Evolutionary conservation across 345 rosid species (phyloP).

Genomic region (Euclidium syriacum): DNA sequence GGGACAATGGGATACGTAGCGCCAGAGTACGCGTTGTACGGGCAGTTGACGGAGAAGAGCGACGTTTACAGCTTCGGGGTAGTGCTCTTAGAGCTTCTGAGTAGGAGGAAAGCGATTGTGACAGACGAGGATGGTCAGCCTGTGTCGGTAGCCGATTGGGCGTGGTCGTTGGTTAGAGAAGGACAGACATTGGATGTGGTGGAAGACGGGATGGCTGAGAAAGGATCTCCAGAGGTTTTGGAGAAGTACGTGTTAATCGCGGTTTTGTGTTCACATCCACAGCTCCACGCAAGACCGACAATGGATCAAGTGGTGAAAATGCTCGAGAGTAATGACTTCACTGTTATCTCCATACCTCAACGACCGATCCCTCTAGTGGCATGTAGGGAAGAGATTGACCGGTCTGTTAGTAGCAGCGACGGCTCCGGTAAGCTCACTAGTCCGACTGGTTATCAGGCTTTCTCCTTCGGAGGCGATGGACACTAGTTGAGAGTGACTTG

Average conservation of each 20-base stretch:
- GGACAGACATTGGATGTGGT: slow-evolving; percentile 65
- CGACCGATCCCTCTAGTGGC: slow-evolving; percentile 75
- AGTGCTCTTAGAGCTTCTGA: slow-evolving; percentile 84
- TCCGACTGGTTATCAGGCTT: slow-evolving; percentile 54
- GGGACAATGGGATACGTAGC: slow-evolving; percentile 98
- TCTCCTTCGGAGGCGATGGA: slow-evolving; percentile 34
- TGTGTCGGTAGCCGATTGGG: slow-evolving; percentile 75
- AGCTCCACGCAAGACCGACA: slow-evolving; percentile 78
- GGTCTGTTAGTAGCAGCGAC: slow-evolving; percentile 55
- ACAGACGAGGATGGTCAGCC: slow-evolving; percentile 54
- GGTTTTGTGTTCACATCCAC: slow-evolving; percentile 82
- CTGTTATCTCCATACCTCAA: slow-evolving; percentile 70
- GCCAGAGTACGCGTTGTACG: slow-evolving; percentile 89
- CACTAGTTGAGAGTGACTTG: too few species aligned
- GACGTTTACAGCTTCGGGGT: slow-evolving; percentile 93
- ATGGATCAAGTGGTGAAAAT: slow-evolving; percentile 96
- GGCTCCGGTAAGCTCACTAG: slow-evolving; percentile 66
- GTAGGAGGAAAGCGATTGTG: slow-evolving; percentile 68
- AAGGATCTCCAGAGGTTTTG: slow-evolving; percentile 47
- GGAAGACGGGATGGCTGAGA: slow-evolving; percentile 68
- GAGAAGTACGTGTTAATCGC: slow-evolving; percentile 87
- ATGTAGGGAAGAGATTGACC: slow-evolving; percentile 65
- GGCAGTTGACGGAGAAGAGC: slow-evolving; percentile 79
- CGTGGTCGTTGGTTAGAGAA: slow-evolving; percentile 74
- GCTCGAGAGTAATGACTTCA: slow-evolving; percentile 72